phyloP scores from a whole-genome alignment of 768 basidiomycete genomes.

The Pisolithus marmoratus region DNA sequence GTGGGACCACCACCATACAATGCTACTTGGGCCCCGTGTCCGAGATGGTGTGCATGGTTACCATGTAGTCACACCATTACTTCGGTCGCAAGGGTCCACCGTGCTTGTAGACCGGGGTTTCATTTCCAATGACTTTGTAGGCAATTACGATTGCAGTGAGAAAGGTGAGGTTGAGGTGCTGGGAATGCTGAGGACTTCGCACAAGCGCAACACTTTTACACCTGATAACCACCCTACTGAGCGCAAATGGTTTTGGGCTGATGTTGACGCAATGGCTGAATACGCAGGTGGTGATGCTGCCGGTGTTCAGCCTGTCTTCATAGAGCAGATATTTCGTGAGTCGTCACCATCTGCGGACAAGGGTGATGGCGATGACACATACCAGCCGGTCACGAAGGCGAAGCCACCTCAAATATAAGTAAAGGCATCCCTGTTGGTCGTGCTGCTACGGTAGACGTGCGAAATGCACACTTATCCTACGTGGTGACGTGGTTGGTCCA shows the following conservation, averaged over 20 bases:
- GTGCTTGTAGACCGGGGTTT: conserved; percentile 93
- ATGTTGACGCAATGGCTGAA: conserved; percentile 75
- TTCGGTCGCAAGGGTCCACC: conserved; percentile 74
- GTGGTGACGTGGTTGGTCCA: conserved; percentile 81
- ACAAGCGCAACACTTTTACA: conserved; percentile 72
- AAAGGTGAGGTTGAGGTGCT: conserved; percentile 63
- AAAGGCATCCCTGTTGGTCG: conserved; percentile 86
- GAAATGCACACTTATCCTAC: conserved; percentile 94
- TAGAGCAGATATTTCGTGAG: conserved; percentile 90
- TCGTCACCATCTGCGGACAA: neutral
- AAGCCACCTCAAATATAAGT: conserved; percentile 49
- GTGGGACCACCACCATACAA: conserved; percentile 74
- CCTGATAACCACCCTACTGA: conserved; percentile 79
- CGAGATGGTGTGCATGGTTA: conserved; percentile 84
- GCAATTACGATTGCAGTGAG: conserved; percentile 33
- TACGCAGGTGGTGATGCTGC: conserved; percentile 66
- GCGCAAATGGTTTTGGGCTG: conserved; percentile 90
- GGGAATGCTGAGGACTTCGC: conserved; percentile 83
- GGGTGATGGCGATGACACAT: conserved; percentile 3
- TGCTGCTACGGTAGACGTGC: conserved; percentile 73
- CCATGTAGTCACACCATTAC: conserved; percentile 81
- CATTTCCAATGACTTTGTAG: conserved; percentile 54
- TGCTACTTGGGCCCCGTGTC: conserved; percentile 83
- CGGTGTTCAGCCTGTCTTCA: conserved; percentile 78
- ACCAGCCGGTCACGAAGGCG: conserved; percentile 80